These are phyloP conservation scores for Acrocalymma vagum DNA, from an alignment of 2,329 filamentous ascomycete genomes.

Conservation along the genomic window DNA sequence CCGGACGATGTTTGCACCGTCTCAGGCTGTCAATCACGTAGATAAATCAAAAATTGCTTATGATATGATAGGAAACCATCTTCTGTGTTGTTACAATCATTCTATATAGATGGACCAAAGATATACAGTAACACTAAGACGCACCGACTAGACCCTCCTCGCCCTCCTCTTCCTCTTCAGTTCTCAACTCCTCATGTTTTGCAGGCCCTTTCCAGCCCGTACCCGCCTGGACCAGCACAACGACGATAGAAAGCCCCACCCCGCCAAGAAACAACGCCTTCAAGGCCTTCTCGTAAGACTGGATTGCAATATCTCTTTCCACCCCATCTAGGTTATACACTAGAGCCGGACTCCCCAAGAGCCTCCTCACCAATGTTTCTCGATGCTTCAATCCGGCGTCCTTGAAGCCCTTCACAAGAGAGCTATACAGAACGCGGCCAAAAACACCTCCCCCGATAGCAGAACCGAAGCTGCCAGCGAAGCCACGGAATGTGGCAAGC, in stretches of 20 bases:
- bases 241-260: constrained; percentile 57
- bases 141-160: constrained; percentile 30
- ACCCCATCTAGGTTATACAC: constrained; percentile 59
- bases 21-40: too few species aligned
- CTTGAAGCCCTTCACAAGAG: constrained; percentile 66
- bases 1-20: too few species aligned
- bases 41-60: too few species aligned
- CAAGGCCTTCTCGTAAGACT: constrained; percentile 63
- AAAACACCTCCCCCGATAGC: constrained; percentile 83
- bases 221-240: constrained; percentile 63
- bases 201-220: constrained; percentile 62
- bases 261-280: constrained; percentile 62
- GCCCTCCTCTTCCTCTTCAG: constrained; percentile 28
- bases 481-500: constrained; percentile 80
- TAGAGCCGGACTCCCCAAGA: constrained; percentile 67
- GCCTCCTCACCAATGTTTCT: constrained; percentile 59
- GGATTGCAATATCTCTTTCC: constrained; percentile 61
- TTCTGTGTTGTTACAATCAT: too few species aligned
- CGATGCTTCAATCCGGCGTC: constrained; percentile 49
- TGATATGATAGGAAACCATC: too few species aligned
- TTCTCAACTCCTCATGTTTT: constrained; percentile 24
- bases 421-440: constrained; percentile 64
- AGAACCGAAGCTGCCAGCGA: constrained; percentile 82
- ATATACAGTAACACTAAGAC: too few species aligned
- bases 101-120: too few species aligned